Evolutionary conservation across 768 basidiomycete species (phyloP).

Genomic region (Xerocomellus intermedius): DNA sequence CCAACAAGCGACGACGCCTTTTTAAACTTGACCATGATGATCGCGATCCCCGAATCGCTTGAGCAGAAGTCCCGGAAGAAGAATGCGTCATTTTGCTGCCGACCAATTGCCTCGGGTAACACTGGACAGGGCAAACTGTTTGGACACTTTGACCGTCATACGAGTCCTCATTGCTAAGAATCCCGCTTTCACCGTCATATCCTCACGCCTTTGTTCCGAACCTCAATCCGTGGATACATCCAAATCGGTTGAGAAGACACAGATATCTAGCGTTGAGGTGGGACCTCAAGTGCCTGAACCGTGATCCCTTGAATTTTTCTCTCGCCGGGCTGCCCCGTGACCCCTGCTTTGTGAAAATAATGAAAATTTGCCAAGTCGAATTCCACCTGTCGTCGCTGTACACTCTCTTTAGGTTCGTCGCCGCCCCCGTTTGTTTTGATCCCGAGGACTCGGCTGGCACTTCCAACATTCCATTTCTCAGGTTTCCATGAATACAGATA

Average conservation of each 20-base stretch:
- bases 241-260: constrained; percentile 1
- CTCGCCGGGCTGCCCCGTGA: neutral
- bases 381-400: constrained; percentile 3
- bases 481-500: constrained; percentile 17
- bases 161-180: neutral
- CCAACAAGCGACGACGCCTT: constrained; percentile 30
- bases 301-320: neutral
- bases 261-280: constrained; percentile 11
- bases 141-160: neutral
- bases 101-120: constrained; percentile 13
- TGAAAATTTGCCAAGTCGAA: constrained; percentile 1
- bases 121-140: neutral
- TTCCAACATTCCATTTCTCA: neutral
- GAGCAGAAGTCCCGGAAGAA: constrained; percentile 16
- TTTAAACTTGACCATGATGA: constrained; percentile 24
- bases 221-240: neutral
- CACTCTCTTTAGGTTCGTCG: neutral
- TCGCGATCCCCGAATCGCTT: constrained; percentile 33
- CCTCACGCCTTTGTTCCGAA: neutral
- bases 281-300: constrained; percentile 22
- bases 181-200: neutral
- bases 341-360: constrained; percentile 2
- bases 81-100: constrained; percentile 25
- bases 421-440: constrained; percentile 1
- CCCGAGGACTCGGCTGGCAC: constrained; percentile 15